Evolutionary conservation across 345 rosid species (phyloP).

Genomic region (Microcos paniculata): DNA sequence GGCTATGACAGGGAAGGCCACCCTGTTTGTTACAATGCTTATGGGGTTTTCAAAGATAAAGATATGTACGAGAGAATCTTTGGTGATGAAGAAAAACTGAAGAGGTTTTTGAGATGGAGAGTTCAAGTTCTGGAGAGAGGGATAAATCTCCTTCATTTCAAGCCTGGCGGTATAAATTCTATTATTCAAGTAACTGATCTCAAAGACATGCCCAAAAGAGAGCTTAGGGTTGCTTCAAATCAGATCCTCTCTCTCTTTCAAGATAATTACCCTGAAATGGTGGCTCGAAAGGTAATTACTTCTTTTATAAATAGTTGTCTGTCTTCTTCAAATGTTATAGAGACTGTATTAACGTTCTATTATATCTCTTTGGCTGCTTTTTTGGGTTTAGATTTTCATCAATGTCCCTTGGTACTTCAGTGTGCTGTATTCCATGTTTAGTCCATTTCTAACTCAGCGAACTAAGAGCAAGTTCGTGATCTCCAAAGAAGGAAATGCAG

Average conservation of each 20-base stretch:
- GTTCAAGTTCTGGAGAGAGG: conserved; percentile 94
- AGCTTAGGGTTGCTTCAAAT: conserved; percentile 85
- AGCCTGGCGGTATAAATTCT: conserved; percentile 91
- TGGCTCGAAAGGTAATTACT: conserved; percentile 79
- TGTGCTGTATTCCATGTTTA: conserved; percentile 76
- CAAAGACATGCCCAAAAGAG: conserved; percentile 93
- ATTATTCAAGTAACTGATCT: conserved; percentile 95
- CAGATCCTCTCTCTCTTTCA: conserved; percentile 92
- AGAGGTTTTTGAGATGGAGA: conserved; percentile 83
- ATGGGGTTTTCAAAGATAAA: conserved; percentile 74
- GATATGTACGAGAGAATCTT: conserved; percentile 86
- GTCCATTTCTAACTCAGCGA: conserved; percentile 90
- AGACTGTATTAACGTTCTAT: background rate
- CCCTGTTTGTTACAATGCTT: conserved; percentile 94
- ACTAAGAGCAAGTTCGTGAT: conserved; percentile 97
- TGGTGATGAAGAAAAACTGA: conserved; percentile 86
- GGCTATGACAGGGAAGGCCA: conserved; percentile 85
- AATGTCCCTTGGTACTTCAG: conserved; percentile 99
- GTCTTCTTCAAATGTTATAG: background rate
- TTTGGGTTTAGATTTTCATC: conserved; percentile 67
- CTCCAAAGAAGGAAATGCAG: conserved; percentile 83
- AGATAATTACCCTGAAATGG: conserved; percentile 99
- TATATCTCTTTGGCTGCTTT: background rate
- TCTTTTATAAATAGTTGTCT: background rate
- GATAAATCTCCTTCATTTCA: conserved; percentile 70